Evolutionary conservation across 2,329 filamentous ascomycete species (phyloP), one percentile per base, ranked within the genome.

Genomic region (Plectosphaerella sp.): DNA sequence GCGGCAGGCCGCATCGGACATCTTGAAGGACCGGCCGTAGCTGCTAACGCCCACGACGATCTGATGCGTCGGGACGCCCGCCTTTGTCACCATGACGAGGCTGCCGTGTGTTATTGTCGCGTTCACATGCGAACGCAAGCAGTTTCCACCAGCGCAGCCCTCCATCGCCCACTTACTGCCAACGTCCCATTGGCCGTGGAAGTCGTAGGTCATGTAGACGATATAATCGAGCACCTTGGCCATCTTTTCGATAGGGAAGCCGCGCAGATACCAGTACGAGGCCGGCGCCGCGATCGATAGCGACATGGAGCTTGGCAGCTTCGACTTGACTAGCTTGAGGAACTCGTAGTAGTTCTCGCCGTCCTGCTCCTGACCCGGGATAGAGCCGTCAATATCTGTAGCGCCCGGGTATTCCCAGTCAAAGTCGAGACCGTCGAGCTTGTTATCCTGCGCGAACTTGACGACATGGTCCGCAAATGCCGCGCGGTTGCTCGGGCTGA

Each of bases 401-500:
- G 57, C 58, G 0, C 63, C 66, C 1, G 69, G 69, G 50, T 77
- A 76, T 51, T 76, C 74, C 76, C 75, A 79, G 56, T 77, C 73
- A 42, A 76, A 59, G 45, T 76, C 73, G 10, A 76, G 20, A 7
- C 52, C 52, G 33, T 50, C 45, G 10, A 51, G 43, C n/a, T 41
- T 36, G 22, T 52, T 22, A 11, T 24, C 16, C 6, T 47, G 45
- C 24, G 36, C 28, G 20, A 52, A 49, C 22, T 24, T 28, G 10
- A 46, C 22, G 6, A 49, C 36, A 11, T 33, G 25, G 45, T 48
- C 36, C 10, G 37, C 37, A 37, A 52, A 52, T 15, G 15, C 18
- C 41, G 39, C 9, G 11, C 39, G 42, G 51, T 52, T 49, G 11
- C 12, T 20, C 16, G 47, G 28, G 47, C 16, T 37, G 20, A 49